Base-by-base conservation (phyloP, 345 rosid species). In the Lumnitzera racemosa region DNA sequence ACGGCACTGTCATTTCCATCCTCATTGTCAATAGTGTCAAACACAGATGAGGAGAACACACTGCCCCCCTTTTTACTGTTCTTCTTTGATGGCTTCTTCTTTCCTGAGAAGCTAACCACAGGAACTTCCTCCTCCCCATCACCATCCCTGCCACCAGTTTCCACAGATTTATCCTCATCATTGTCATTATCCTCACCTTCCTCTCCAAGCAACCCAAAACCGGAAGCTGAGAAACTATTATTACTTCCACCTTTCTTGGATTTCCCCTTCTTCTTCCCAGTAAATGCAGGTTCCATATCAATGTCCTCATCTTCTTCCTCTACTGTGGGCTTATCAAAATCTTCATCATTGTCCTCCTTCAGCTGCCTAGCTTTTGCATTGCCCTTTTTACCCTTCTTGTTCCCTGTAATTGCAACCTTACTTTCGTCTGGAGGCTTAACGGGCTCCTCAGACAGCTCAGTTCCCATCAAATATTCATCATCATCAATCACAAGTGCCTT, bases 301-400 rank as follows among this genome's bases (percentile, higher is more conserved):
- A 53, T 61, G 13, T 68, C 74, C 13, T 68, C 62, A 15, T 71
- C 85, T 41, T 73, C 84, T 9, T 24, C 79, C 10, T 25, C 74
- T 41, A 7, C 43, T 1, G 43, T 36, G 43, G 51, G 57, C 63
- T 62, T 47, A 8, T 63, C 68, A 46, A 51, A 62, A 53, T 60
- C 62, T 3, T 73, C 83, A 24, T 78, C 81, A 13, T 72, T 82
- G 5, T 74, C 80, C 15, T 76, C 78, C 29, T 71, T 63, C 36
- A 12, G 15, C 46, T 55, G 52, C 13, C 54, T 54, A 55, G 66
- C 74, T 66, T 80, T 84, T 15, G 59, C 56, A 46, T 63, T 73
- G 25, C 86, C 91, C 67, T 85, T 87, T 61, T 83, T 81, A 57
- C 81, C 82, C 68, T 87, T 90, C 78, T 87, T 80, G 70, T 85